A percentile compares a stretch with the other conserved stretches of the same genome.
These are phyloP conservation scores for Yamadazyma mexicana DNA, from an alignment of 1,139 yeast species.

Conservation along the genomic window DNA sequence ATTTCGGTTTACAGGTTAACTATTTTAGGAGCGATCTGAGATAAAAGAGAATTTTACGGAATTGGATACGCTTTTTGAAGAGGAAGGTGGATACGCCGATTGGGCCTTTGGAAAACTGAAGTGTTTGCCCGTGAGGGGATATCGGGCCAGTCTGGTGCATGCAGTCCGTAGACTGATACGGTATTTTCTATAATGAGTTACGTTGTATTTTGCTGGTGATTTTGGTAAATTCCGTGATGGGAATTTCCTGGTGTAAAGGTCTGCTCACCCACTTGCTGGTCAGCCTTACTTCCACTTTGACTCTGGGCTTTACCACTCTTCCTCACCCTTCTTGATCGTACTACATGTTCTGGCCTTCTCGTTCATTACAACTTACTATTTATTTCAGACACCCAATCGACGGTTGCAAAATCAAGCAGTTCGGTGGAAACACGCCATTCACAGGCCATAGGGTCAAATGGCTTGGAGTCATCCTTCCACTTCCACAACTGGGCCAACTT, in stretches of 20 bases:
- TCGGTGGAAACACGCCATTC: constrained; percentile 31
- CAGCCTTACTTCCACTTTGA: too few species aligned
- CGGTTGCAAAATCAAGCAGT: constrained; percentile 25
- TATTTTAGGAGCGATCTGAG: background rate
- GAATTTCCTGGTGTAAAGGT: too few species aligned
- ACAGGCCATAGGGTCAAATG: constrained; percentile 22
- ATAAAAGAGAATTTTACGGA: background rate
- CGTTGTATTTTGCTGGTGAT: too few species aligned
- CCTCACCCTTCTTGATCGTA: too few species aligned
- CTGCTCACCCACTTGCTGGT: too few species aligned
- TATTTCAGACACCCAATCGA: constrained; percentile 22
- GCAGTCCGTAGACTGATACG: too few species aligned
- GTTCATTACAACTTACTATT: background rate
- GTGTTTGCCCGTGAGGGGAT: too few species aligned
- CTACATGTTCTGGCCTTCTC: background rate
- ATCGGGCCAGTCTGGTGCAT: too few species aligned
- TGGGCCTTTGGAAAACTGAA: too few species aligned
- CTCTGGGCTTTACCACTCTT: too few species aligned
- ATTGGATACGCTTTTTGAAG: background rate
- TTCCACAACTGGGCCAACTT: constrained; percentile 25
- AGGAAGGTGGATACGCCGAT: constrained; percentile 2
- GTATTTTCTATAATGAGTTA: too few species aligned
- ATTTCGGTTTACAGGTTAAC: constrained; percentile 2
- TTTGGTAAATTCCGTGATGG: too few species aligned
- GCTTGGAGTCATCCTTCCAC: constrained; percentile 25